Conservation (phyloP, 768 basidiomycete genomes). For the Cyathus striatus region DNA sequence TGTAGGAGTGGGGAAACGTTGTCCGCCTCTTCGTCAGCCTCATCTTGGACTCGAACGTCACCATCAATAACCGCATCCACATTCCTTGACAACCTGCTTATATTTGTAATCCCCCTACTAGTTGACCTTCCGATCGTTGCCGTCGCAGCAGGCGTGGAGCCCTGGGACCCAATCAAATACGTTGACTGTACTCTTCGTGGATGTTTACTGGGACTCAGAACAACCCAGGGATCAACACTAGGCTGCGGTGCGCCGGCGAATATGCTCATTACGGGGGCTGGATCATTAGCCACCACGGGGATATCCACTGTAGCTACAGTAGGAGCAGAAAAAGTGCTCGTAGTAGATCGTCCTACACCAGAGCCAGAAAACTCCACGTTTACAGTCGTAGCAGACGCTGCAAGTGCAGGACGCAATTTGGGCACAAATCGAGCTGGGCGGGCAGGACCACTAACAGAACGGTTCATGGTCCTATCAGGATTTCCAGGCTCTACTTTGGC, state of each 20-base stretch:
- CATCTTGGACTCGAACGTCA: conserved; percentile 20
- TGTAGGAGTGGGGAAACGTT: conserved; percentile 51
- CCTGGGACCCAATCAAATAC: neutral
- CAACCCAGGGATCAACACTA: conserved; percentile 66
- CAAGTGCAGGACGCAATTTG: conserved; percentile 80
- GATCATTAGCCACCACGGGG: neutral
- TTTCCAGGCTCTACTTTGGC: conserved; percentile 15
- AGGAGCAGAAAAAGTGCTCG: conserved; percentile 25
- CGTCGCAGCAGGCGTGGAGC: conserved; percentile 6
- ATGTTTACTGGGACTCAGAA: conserved; percentile 49
- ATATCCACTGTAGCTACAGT: conserved; percentile 4
- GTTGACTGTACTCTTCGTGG: conserved; percentile 17
- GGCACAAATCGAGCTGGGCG: conserved; percentile 50
- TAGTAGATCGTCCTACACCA: conserved; percentile 37
- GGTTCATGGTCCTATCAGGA: conserved; percentile 5
- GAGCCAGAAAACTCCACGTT: conserved; percentile 92
- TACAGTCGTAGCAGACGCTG: conserved; percentile 87
- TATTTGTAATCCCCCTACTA: conserved; percentile 11
- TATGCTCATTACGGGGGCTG: conserved; percentile 66
- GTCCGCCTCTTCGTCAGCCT: conserved; percentile 36
- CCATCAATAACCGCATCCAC: conserved; percentile 79
- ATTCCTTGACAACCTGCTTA: conserved; percentile 47
- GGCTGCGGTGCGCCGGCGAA: conserved; percentile 82
- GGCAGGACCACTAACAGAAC: conserved; percentile 18
- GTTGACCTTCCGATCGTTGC: conserved; percentile 18